Conservation (phyloP, 768 basidiomycete species). For the Pleurotus pulmonarius region DNA sequence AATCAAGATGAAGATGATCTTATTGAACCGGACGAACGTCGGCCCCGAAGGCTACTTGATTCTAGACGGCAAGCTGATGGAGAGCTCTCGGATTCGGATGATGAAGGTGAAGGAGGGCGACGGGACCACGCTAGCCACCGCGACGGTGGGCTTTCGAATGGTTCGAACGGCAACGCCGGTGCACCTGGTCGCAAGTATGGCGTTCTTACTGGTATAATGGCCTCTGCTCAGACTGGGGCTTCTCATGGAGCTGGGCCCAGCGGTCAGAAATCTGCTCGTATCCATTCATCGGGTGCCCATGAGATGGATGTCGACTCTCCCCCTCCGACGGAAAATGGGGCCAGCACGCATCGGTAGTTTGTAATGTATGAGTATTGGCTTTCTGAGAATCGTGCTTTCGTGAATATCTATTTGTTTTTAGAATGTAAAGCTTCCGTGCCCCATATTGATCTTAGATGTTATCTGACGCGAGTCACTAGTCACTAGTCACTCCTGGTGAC, state of each 20-base stretch:
- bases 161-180: conserved; percentile 38
- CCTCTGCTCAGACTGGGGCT: conserved; percentile 49
- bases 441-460: too few species aligned
- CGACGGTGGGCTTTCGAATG: conserved; percentile 31
- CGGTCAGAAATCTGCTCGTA: conserved; percentile 55
- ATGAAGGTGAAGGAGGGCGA: conserved; percentile 89
- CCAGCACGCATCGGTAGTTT: conserved; percentile 1
- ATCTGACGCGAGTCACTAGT: too few species aligned
- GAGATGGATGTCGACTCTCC: conserved; percentile 44
- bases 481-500: too few species aligned
- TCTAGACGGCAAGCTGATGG: conserved; percentile 78
- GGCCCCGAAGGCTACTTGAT: conserved; percentile 76
- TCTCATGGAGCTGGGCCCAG: conserved; percentile 78
- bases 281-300: conserved; percentile 28
- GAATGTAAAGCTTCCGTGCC: too few species aligned
- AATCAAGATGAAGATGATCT: conserved; percentile 76
- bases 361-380: neutral
- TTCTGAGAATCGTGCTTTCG: too few species aligned
- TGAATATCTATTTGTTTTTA: too few species aligned
- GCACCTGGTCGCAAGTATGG: conserved; percentile 54
- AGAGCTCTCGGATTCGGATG: conserved; percentile 95
- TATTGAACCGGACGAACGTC: conserved; percentile 70
- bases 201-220: conserved; percentile 69
- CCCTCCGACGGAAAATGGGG: conserved; percentile 21
- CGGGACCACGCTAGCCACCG: conserved; percentile 62